Conservation (phyloP, 495 filamentous ascomycete species). For the Lindgomyces ingoldianus region DNA sequence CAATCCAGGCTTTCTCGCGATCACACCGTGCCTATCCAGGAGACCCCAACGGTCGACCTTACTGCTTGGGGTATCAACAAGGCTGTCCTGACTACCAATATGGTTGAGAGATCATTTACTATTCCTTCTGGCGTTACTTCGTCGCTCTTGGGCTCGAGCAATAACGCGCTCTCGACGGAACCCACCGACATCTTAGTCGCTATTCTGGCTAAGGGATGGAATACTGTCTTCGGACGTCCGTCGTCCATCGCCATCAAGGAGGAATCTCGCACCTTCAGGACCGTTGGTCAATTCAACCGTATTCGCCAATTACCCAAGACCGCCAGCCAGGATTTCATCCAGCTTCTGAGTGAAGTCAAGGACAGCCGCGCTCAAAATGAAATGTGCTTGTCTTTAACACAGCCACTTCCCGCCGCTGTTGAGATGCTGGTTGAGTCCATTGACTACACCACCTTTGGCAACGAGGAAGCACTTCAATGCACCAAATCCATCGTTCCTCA, state of each 20-base stretch:
- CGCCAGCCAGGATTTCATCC: conserved; percentile 10
- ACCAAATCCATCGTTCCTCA: neutral
- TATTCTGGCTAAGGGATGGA: conserved; percentile 11
- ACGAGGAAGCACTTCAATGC: conserved; percentile 2
- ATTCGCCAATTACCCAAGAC: conserved; percentile 19
- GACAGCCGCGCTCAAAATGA: conserved; percentile 13
- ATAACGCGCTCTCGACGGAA: conserved; percentile 18
- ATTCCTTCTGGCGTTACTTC: conserved; percentile 45
- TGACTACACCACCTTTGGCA: conserved; percentile 6
- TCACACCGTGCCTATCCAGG: neutral
- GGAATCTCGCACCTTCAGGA: conserved; percentile 10
- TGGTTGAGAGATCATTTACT: conserved; percentile 37
- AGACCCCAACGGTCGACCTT: neutral
- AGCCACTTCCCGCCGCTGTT: neutral
- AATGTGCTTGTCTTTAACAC: neutral
- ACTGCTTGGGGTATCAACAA: conserved; percentile 6
- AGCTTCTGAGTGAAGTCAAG: conserved; percentile 20
- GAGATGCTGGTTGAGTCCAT: conserved; percentile 17
- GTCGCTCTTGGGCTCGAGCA: conserved; percentile 36
- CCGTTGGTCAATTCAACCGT: conserved; percentile 27
- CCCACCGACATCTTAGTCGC: conserved; percentile 17
- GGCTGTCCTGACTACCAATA: neutral
- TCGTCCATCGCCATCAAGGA: conserved; percentile 17
- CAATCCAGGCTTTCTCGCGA: conserved; percentile 9
- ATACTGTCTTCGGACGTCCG: conserved; percentile 4